Conservation (phyloP, 768 basidiomycete species). For the Zangia roseola region DNA sequence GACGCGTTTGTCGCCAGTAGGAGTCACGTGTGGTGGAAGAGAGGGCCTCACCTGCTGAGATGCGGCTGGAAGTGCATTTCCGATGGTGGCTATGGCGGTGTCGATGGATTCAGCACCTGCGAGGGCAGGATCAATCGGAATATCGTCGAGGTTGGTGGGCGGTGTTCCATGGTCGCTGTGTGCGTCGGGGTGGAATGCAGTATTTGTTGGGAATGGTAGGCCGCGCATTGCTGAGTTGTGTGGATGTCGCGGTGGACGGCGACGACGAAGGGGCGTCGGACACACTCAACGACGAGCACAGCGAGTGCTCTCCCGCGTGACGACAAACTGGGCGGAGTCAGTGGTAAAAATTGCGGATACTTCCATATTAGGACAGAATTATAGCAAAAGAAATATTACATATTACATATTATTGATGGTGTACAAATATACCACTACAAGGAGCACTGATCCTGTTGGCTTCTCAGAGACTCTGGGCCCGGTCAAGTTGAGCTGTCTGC, state of each 20-base stretch:
- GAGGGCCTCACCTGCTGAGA: conserved; percentile 39
- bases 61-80: conserved; percentile 11
- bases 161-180: conserved; percentile 63
- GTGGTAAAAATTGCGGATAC: conserved; percentile 9
- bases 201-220: conserved; percentile 47
- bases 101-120: conserved; percentile 47
- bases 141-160: conserved; percentile 56
- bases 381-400: not conserved
- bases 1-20: conserved; percentile 55
- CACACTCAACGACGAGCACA: conserved; percentile 39
- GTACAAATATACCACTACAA: conserved; percentile 28
- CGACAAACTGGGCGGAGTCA: conserved; percentile 19
- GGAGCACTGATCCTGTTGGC: conserved; percentile 31
- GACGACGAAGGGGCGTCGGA: conserved; percentile 16
- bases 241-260: conserved; percentile 12
- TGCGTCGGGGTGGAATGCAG: conserved; percentile 50
- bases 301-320: conserved; percentile 35
- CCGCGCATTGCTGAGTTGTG: conserved; percentile 49
- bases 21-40: conserved; percentile 16
- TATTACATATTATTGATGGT: not conserved
- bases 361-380: conserved; percentile 14
- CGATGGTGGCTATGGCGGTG: conserved; percentile 44
- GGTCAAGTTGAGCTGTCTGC: conserved; percentile 27
- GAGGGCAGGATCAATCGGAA: conserved; percentile 82
- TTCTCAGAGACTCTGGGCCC: conserved; percentile 27